Conservation (phyloP, 257 asterid species). For the Datura wrightii region DNA sequence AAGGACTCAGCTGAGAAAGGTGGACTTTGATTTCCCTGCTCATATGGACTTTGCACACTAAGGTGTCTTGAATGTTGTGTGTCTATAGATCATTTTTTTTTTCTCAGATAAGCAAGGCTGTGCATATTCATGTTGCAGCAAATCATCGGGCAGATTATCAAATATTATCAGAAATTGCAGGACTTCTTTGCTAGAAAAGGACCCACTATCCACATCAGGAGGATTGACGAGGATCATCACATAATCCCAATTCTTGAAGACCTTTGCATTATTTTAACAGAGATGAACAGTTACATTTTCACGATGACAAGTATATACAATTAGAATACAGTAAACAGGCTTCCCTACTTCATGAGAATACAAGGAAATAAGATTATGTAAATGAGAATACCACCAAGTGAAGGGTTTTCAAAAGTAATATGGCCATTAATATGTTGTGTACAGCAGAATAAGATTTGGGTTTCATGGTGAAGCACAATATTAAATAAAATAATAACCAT, state of each 20-base stretch:
- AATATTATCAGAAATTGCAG: not conserved
- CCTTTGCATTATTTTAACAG: not conserved
- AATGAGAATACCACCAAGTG: not conserved
- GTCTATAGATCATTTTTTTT: not conserved
- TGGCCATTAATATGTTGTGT: too few relatives aligned
- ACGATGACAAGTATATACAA: too few relatives aligned
- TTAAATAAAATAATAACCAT: too few relatives aligned
- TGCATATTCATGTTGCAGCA: not conserved
- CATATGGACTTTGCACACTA: not conserved
- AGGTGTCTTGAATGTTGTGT: not conserved
- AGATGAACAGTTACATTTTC: too few relatives aligned
- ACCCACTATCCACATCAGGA: not conserved
- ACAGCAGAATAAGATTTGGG: too few relatives aligned
- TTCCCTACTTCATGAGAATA: too few relatives aligned
- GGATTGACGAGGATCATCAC: not conserved
- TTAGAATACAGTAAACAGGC: too few relatives aligned
- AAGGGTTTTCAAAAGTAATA: too few relatives aligned
- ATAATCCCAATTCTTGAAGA: not conserved
- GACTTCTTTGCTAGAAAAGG: not conserved
- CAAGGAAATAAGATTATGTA: too few relatives aligned
- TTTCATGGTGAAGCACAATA: too few relatives aligned
- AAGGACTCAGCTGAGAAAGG: conserved; percentile 1
- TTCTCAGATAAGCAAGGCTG: too few relatives aligned
- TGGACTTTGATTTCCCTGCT: not conserved
- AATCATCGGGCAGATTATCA: not conserved